Conservation (phyloP, 768 basidiomycete species). For the Termitomyces sp. region DNA sequence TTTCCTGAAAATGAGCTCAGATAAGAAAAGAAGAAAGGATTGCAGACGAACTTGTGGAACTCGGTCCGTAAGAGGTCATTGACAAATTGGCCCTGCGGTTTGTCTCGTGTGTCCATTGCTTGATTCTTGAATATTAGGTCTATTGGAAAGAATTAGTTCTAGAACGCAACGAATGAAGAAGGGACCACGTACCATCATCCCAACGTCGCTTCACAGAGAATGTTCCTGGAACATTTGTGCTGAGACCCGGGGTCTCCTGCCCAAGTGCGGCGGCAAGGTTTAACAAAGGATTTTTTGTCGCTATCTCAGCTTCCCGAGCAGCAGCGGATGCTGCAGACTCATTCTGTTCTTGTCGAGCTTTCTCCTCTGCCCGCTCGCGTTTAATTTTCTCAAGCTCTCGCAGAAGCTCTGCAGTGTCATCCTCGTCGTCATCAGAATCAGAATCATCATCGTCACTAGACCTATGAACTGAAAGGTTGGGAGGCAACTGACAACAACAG, state of each 20-base stretch:
- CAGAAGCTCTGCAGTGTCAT: slow-evolving; percentile 89
- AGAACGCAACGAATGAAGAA: not conserved
- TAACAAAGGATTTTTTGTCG: slow-evolving; percentile 80
- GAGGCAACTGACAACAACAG: not conserved
- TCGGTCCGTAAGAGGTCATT: slow-evolving; percentile 93
- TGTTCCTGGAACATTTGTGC: slow-evolving; percentile 71
- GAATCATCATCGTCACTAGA: slow-evolving; percentile 49
- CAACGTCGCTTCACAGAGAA: slow-evolving; percentile 92
- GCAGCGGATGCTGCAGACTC: slow-evolving; percentile 56
- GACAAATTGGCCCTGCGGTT: slow-evolving; percentile 76
- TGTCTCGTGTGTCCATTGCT: slow-evolving; percentile 63
- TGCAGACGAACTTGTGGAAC: slow-evolving; percentile 74
- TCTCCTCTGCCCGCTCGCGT: slow-evolving; percentile 91
- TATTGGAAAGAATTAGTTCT: not conserved
- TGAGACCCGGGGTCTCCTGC: slow-evolving; percentile 61
- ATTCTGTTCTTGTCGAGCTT: slow-evolving; percentile 74
- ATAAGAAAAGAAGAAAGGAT: not conserved
- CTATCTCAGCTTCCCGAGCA: slow-evolving; percentile 76
- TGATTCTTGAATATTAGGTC: slow-evolving; percentile 91
- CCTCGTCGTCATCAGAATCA: slow-evolving; percentile 61
- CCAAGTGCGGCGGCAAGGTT: slow-evolving; percentile 91
- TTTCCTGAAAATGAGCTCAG: slow-evolving; percentile 45
- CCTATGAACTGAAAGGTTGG: not conserved
- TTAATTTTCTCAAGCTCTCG: slow-evolving; percentile 99
- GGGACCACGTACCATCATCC: slow-evolving; percentile 76